Evolutionary conservation across 768 basidiomycete species (phyloP).

Genomic region (Lentinula sp.): DNA sequence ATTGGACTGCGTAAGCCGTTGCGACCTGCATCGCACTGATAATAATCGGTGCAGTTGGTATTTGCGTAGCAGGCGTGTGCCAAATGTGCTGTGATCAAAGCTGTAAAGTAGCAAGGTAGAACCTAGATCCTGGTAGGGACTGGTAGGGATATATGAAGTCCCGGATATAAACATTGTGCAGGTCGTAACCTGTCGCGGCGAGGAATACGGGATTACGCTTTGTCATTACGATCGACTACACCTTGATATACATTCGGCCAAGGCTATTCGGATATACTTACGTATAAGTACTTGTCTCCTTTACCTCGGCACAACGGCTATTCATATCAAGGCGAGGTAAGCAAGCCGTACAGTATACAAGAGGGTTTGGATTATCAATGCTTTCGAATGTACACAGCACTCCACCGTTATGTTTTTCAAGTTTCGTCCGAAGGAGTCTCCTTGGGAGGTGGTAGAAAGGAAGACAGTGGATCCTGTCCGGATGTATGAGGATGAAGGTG

Average conservation of each 20-base stretch:
- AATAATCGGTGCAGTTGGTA: not conserved
- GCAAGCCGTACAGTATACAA: not conserved
- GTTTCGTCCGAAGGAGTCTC: slow-evolving; percentile 51
- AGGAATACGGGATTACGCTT: not conserved
- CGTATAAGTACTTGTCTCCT: not conserved
- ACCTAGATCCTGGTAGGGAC: no score
- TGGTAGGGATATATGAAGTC: no score
- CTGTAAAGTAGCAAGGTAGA: not conserved
- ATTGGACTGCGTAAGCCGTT: no score
- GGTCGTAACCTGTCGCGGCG: not conserved
- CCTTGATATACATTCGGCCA: not conserved
- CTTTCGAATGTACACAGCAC: not conserved
- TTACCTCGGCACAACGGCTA: not conserved
- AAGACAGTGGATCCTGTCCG: slow-evolving; percentile 58
- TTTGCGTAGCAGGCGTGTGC: not conserved
- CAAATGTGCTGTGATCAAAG: not conserved
- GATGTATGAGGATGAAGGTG: slow-evolving; percentile 53
- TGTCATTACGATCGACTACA: no score
- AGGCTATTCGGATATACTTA: not conserved
- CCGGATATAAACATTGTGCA: no score
- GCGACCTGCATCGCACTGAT: not conserved
- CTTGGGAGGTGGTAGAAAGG: slow-evolving; percentile 77
- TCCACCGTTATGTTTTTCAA: slow-evolving; percentile 24
- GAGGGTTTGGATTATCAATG: not conserved
- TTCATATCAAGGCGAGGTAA: not conserved